Evolutionary conservation across 2,329 filamentous ascomycete genomes (phyloP).

Genomic region (Anthostomella pinea): DNA sequence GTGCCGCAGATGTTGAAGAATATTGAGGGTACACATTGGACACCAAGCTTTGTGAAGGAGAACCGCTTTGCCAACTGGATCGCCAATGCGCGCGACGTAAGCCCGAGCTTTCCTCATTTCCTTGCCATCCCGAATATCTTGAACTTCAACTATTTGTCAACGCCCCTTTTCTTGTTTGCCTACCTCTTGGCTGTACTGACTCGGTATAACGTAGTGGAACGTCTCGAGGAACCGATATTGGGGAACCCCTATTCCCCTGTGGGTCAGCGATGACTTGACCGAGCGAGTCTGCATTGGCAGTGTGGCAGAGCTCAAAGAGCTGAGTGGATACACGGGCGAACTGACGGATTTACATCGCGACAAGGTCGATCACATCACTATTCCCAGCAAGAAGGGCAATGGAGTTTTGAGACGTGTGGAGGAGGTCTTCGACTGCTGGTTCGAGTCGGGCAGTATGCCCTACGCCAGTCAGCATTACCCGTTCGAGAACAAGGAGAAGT

Average conservation of each 20-base stretch:
- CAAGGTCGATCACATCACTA: constrained; percentile 91
- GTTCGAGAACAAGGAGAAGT: constrained; percentile 81
- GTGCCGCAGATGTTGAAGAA: constrained; percentile 88
- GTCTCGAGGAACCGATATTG: constrained; percentile 92
- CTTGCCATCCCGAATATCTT: too few species aligned
- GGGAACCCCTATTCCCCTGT: constrained; percentile 89
- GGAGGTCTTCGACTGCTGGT: constrained; percentile 96
- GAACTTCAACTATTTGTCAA: too few species aligned
- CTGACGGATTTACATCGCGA: constrained; percentile 86
- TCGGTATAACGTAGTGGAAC: too few species aligned
- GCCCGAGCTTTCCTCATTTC: too few species aligned
- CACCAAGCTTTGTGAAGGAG: constrained; percentile 86
- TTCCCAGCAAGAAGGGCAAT: constrained; percentile 85
- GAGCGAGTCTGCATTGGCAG: constrained; percentile 86
- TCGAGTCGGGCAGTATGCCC: constrained; percentile 94
- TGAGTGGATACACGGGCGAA: constrained; percentile 83
- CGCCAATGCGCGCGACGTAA: constrained; percentile 78
- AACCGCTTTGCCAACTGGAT: constrained; percentile 92
- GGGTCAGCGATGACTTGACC: constrained; percentile 85
- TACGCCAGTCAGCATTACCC: constrained; percentile 90
- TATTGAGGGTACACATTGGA: constrained; percentile 88
- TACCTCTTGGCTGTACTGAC: too few species aligned
- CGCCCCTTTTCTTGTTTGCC: too few species aligned
- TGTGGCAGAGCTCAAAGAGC: constrained; percentile 74
- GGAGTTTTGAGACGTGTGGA: constrained; percentile 76